A percentile compares a stretch with the other conserved stretches of the same genome.
These are phyloP conservation scores for Leucogyrophana mollusca DNA, from an alignment of 768 basidiomycete species.

Conservation along the genomic window DNA sequence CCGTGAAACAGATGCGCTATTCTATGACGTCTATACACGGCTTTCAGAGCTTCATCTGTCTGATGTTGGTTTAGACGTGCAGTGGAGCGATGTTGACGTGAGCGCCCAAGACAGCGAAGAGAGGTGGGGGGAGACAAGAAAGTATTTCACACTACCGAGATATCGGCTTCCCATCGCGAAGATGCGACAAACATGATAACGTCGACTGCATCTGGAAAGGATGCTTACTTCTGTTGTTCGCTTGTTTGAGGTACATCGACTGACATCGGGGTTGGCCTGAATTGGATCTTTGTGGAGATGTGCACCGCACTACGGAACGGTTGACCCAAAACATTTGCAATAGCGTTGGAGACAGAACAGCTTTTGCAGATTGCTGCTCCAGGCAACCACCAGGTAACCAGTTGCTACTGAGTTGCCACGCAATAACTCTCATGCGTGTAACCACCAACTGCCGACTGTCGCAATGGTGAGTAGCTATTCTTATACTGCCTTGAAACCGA, in stretches of 20 bases:
- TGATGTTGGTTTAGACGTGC: constrained; percentile 74
- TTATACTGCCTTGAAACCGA: too few species aligned
- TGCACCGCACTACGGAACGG: too few species aligned
- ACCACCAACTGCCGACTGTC: too few species aligned
- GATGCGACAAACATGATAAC: constrained; percentile 19
- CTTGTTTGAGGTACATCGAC: background rate
- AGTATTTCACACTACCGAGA: constrained; percentile 75
- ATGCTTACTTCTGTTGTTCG: constrained; percentile 2
- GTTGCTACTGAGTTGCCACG: too few species aligned
- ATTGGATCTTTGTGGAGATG: too few species aligned
- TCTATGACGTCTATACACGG: constrained; percentile 89
- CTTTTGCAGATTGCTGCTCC: too few species aligned
- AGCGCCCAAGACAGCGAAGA: constrained; percentile 42
- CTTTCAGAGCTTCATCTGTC: constrained; percentile 83
- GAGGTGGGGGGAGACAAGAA: constrained; percentile 73
- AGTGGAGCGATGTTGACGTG: constrained; percentile 78
- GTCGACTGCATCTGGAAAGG: background rate
- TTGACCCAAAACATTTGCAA: too few species aligned
- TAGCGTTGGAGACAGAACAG: too few species aligned
- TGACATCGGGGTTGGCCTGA: too few species aligned
- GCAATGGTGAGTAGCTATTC: too few species aligned
- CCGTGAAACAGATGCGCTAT: constrained; percentile 60
- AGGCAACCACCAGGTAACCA: constrained; percentile 1
- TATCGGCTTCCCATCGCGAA: constrained; percentile 65
- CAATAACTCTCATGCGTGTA: too few species aligned